These are phyloP conservation scores for Xylaria intraflava DNA, from an alignment of 495 filamentous ascomycete genomes.

Conservation along the genomic window DNA sequence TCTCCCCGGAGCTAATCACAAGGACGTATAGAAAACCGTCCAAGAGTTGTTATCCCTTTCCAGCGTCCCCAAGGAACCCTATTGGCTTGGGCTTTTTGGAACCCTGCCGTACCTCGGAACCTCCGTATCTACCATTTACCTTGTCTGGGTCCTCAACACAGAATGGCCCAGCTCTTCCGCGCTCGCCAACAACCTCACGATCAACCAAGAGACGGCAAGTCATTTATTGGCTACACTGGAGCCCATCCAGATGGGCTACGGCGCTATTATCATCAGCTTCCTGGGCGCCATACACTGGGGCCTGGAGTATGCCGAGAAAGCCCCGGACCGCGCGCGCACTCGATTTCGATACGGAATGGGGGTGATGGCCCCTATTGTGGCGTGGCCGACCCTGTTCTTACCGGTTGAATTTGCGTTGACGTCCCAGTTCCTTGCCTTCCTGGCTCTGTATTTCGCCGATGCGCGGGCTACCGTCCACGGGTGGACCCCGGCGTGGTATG, in stretches of 20 bases:
- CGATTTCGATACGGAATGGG: conserved; percentile 71
- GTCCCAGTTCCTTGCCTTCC: conserved; percentile 83
- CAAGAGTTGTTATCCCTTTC: conserved; percentile 79
- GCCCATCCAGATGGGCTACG: conserved; percentile 88
- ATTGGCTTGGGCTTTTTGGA: conserved; percentile 78
- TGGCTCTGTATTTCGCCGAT: conserved; percentile 83
- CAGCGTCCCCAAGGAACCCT: conserved; percentile 72
- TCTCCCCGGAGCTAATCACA: neutral
- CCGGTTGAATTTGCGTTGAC: conserved; percentile 85
- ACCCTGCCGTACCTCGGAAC: conserved; percentile 87
- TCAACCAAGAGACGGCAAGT: conserved; percentile 66
- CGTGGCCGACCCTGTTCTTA: conserved; percentile 89
- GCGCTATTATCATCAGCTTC: conserved; percentile 92
- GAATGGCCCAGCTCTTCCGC: conserved; percentile 54
- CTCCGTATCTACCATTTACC: conserved; percentile 77
- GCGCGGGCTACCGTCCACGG: conserved; percentile 65
- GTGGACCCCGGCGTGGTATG: conserved; percentile 90
- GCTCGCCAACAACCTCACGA: conserved; percentile 42
- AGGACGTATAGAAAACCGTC: conserved; percentile 58
- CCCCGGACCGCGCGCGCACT: conserved; percentile 26
- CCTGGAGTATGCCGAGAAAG: conserved; percentile 58
- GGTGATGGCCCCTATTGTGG: conserved; percentile 72
- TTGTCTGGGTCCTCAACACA: conserved; percentile 74
- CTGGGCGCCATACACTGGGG: conserved; percentile 93
- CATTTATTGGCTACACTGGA: conserved; percentile 73